phyloP scores from a whole-genome alignment of 2,329 filamentous ascomycete genomes.

The Cryphonectria parasitica region DNA sequence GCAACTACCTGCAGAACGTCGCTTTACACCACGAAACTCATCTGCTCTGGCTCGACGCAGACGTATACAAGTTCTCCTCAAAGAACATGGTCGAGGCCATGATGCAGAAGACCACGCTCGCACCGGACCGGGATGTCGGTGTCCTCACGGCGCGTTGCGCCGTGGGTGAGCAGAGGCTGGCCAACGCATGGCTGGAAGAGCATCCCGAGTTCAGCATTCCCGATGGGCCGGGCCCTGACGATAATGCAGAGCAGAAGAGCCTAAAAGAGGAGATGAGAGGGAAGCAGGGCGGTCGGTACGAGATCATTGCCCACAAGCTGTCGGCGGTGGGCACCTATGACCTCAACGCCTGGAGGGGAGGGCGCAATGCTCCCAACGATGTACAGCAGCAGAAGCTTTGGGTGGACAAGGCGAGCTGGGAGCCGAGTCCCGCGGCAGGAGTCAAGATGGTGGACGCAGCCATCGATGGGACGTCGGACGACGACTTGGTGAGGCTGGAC shows the following conservation, averaged over 20 bases:
- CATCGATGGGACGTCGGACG: neutral
- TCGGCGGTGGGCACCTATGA: neutral
- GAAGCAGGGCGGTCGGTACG: neutral
- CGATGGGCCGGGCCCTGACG: neutral
- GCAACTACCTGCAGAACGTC: constrained; percentile 7
- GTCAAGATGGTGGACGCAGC: neutral
- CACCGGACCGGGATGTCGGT: constrained; percentile 1
- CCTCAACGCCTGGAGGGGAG: constrained; percentile 6
- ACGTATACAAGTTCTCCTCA: constrained; percentile 13
- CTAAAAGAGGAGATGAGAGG: constrained; percentile 1
- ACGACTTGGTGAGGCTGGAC: constrained; percentile 3
- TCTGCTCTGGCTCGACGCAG: constrained; percentile 8
- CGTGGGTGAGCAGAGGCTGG: constrained; percentile 2
- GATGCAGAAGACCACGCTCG: constrained; percentile 5
- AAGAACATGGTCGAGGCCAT: constrained; percentile 1
- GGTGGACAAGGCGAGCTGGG: constrained; percentile 12
- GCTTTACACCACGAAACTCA: constrained; percentile 4
- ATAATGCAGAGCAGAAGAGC: neutral
- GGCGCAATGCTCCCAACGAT: neutral
- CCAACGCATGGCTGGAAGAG: neutral
- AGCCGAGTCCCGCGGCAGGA: neutral
- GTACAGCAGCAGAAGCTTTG: constrained; percentile 1
- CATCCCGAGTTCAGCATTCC: constrained; percentile 5
- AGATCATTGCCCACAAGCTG: constrained; percentile 9
- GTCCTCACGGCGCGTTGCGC: constrained; percentile 9